Percentiles rank a stretch among this genome's conserved stretches.
Evolutionary conservation across 192 early-diverging fungal species (phyloP).

Genomic region (Pilaira anomala): DNA sequence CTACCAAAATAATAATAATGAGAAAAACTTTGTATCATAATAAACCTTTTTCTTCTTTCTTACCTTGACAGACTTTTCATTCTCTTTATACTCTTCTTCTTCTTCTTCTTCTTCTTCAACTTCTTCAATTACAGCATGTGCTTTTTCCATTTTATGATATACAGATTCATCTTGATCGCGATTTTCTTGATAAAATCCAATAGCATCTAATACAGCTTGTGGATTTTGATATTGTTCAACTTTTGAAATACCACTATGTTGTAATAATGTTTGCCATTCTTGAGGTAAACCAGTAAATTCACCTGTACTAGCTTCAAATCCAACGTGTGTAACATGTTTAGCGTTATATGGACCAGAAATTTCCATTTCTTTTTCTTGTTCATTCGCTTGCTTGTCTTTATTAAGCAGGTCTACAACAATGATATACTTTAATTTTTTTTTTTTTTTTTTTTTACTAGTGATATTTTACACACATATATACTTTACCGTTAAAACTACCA

Average conservation of each 20-base stretch:
- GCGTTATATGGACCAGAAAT: slow-evolving; percentile 96
- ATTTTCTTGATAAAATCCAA: slow-evolving; percentile 79
- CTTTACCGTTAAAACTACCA: slow-evolving; percentile 46
- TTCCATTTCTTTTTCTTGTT: slow-evolving; percentile 70
- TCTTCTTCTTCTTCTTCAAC: slow-evolving; percentile 11
- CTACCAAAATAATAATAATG: too few species aligned
- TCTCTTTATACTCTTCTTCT: not conserved
- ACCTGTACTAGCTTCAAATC: slow-evolving; percentile 93
- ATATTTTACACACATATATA: too few species aligned
- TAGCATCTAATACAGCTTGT: slow-evolving; percentile 82
- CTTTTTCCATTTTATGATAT: slow-evolving; percentile 38
- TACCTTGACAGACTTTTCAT: not conserved
- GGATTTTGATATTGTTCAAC: slow-evolving; percentile 92
- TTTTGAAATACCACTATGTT: slow-evolving; percentile 92
- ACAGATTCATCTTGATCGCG: slow-evolving; percentile 34
- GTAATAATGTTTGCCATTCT: slow-evolving; percentile 89
- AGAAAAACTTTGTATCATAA: too few species aligned
- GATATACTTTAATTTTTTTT: not conserved
- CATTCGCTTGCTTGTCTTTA: slow-evolving; percentile 17
- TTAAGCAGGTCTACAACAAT: slow-evolving; percentile 24
- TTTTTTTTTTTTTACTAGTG: too few species aligned
- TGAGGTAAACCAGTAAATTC: slow-evolving; percentile 93
- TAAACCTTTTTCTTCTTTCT: not conserved
- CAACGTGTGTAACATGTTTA: slow-evolving; percentile 96
- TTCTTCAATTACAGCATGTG: slow-evolving; percentile 16